Evolutionary conservation across 345 rosid genomes (phyloP).

Genomic region (Mercurialis annua): DNA sequence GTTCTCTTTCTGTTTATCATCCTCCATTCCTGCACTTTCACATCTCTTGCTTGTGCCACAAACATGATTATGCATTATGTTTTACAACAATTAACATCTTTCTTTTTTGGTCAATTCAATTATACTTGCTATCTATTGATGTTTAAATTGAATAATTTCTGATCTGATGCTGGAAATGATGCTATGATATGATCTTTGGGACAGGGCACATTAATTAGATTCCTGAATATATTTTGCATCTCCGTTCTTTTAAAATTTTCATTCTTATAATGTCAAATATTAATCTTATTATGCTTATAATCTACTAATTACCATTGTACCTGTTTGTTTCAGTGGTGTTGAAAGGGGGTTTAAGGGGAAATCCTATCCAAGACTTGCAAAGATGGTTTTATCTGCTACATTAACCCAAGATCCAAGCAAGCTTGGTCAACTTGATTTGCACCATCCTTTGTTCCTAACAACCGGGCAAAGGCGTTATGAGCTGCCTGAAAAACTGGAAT

Average conservation of each 20-base stretch:
- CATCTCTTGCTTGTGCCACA: background rate
- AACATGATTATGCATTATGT: background rate
- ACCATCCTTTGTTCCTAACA: conserved; percentile 89
- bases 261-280: background rate
- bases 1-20: conserved; percentile 21
- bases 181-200: background rate
- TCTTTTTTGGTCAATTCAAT: background rate
- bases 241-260: background rate
- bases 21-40: background rate
- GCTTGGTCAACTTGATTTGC: conserved; percentile 86
- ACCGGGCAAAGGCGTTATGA: conserved; percentile 68
- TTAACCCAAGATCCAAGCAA: conserved; percentile 96
- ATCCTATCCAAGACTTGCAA: conserved; percentile 72
- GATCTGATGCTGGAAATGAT: conserved; percentile 7
- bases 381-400: conserved; percentile 92
- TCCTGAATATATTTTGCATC: background rate
- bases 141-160: background rate
- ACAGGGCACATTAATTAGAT: background rate
- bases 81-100: background rate
- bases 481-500: conserved; percentile 80
- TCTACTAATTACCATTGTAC: background rate
- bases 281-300: background rate
- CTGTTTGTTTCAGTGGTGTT: conserved; percentile 54
- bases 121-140: background rate
- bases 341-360: conserved; percentile 84